These are phyloP conservation scores for Atalantia buxifolia DNA, from an alignment of 345 rosid genomes.

Conservation along the genomic window DNA sequence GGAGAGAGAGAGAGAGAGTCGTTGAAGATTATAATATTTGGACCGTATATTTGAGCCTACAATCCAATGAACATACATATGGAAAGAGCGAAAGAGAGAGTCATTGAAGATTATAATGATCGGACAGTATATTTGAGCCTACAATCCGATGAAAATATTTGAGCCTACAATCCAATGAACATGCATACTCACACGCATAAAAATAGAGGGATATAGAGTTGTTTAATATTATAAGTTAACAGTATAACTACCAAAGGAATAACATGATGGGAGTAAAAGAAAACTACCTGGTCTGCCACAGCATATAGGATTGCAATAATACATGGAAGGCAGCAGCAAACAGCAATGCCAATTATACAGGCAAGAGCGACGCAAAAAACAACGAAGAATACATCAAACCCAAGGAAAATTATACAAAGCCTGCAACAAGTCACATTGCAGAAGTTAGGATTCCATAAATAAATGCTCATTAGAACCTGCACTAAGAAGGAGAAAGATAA, in stretches of 20 bases:
- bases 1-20: too few species aligned
- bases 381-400: constrained; percentile 96
- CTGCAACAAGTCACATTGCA: constrained; percentile 39
- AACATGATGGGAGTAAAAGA: constrained; percentile 5
- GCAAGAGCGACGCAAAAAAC: constrained; percentile 94
- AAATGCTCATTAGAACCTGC: background rate
- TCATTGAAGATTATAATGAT: background rate
- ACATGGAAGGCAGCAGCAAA: constrained; percentile 98
- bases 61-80: too few species aligned
- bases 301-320: constrained; percentile 95
- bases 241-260: background rate
- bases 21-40: background rate
- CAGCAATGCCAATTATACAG: constrained; percentile 93
- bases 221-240: background rate
- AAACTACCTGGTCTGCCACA: constrained; percentile 85
- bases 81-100: too few species aligned
- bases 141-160: background rate
- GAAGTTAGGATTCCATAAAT: constrained; percentile 17
- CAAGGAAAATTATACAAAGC: constrained; percentile 90
- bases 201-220: background rate
- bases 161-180: background rate
- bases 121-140: background rate
- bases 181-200: background rate
- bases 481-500: background rate
- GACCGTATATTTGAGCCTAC: background rate